phyloP scores from a whole-genome alignment of 192 early-diverging fungal genomes.

The Entophlyctis helioformis region DNA sequence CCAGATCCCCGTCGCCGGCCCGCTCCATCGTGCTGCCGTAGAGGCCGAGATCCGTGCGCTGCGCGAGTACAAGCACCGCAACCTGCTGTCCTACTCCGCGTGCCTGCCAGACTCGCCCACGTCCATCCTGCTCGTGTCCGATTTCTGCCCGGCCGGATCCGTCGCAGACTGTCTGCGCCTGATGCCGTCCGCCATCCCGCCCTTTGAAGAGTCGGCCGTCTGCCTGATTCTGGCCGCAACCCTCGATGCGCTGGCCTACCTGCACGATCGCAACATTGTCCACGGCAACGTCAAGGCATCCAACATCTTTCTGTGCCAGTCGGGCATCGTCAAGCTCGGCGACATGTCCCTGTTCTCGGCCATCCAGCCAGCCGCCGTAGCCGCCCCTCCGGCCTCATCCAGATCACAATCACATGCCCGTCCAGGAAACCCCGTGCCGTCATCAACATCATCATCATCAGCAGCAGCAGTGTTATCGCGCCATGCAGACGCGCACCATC shows the following conservation, averaged over 20 bases:
- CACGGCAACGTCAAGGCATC: no score
- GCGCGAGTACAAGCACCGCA: conserved; percentile 20
- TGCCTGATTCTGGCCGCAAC: conserved; percentile 17
- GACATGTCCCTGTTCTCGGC: no score
- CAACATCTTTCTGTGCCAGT: no score
- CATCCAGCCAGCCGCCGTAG: no score
- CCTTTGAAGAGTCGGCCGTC: conserved; percentile 18
- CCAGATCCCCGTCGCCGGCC: conserved; percentile 14
- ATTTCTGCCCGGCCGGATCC: conserved; percentile 32
- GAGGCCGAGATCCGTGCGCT: conserved; percentile 33
- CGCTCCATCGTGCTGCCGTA: conserved; percentile 12
- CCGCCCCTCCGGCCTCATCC: no score
- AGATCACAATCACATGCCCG: no score
- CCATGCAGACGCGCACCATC: no score
- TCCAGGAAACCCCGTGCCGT: no score
- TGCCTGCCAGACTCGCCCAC: conserved; percentile 13
- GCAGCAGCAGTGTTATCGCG: no score
- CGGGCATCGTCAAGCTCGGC: no score
- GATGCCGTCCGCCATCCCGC: conserved; percentile 4
- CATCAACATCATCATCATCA: no score
- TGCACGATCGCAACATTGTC: conserved; percentile 20
- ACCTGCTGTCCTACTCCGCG: conserved; percentile 36
- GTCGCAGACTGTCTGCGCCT: conserved; percentile 26
- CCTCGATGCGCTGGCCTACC: conserved; percentile 23
- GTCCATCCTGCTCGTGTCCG: conserved; percentile 33